phyloP scores from a whole-genome alignment of 1,284 basidiomycete species.

The Entoloma clypeatum region DNA sequence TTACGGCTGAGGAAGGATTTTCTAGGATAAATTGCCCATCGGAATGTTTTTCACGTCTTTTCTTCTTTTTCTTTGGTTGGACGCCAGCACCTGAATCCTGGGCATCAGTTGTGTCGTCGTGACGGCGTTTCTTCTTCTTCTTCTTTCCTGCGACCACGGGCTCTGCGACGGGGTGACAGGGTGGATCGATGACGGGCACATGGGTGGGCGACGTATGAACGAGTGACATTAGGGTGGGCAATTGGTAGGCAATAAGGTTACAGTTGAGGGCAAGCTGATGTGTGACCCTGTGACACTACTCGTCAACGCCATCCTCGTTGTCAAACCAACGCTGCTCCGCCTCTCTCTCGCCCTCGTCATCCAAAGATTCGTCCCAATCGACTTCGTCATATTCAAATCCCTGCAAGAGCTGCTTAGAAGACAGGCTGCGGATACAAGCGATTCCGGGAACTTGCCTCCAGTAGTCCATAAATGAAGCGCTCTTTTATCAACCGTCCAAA shows the following conservation, averaged over 20 bases:
- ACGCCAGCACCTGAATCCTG: conserved; percentile 18
- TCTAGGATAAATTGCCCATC: conserved; percentile 6
- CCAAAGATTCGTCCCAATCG: conserved; percentile 75
- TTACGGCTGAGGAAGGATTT: conserved; percentile 13
- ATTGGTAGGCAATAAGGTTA: conserved; percentile 3
- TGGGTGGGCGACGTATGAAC: conserved; percentile 22
- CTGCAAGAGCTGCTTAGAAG: conserved; percentile 33
- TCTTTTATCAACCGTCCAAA: conserved; percentile 65
- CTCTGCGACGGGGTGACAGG: conserved; percentile 10
- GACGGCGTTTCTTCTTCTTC: conserved; percentile 37
- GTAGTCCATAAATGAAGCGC: conserved; percentile 68
- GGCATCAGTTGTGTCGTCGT: conserved; percentile 24
- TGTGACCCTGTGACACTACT: conserved; percentile 21
- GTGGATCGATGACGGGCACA: conserved; percentile 18
- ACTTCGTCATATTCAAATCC: conserved; percentile 65
- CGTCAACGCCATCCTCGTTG: conserved; percentile 56
- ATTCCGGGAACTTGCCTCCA: conserved; percentile 50
- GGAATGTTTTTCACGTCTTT: conserved; percentile 31
- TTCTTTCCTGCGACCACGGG: conserved; percentile 21
- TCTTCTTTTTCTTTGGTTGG: conserved; percentile 25
- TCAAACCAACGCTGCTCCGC: conserved; percentile 75
- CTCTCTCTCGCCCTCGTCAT: conserved; percentile 55
- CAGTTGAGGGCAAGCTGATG: conserved; percentile 13
- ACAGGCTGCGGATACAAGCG: conserved; percentile 6
- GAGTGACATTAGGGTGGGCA: conserved; percentile 25